Evolutionary conservation across 495 filamentous ascomycete genomes (phyloP).

Genomic region (Penicillium fimorum): DNA sequence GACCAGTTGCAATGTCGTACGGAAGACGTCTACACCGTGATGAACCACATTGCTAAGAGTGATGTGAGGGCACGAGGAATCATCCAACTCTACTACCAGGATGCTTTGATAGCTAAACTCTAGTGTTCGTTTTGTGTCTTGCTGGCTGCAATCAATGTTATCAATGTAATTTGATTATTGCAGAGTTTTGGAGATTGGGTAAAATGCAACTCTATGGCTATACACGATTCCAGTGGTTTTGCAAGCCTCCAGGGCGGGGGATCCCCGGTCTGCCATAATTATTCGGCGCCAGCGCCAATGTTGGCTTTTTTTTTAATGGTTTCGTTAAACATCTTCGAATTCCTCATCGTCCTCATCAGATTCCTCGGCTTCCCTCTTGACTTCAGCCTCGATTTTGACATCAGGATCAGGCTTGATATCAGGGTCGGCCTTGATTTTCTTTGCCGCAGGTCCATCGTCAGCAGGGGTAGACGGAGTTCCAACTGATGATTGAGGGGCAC

Average conservation of each 20-base stretch:
- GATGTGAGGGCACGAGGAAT: background rate
- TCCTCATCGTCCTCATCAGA: slow-evolving; percentile 56
- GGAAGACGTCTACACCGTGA: background rate
- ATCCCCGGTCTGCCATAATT: background rate
- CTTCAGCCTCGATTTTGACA: slow-evolving; percentile 22
- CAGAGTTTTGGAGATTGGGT: background rate
- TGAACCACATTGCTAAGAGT: background rate
- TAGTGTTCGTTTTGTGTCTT: background rate
- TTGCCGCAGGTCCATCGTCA: slow-evolving; percentile 42
- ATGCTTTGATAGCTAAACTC: background rate
- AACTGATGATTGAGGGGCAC: slow-evolving; percentile 41
- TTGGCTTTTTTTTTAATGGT: background rate
- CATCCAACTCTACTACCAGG: background rate
- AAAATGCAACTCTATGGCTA: background rate
- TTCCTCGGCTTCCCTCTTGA: slow-evolving; percentile 39
- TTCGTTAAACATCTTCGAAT: slow-evolving; percentile 48
- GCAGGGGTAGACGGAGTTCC: slow-evolving; percentile 42
- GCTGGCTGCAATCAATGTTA: background rate
- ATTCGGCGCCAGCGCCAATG: slow-evolving; percentile 21
- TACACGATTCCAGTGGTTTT: background rate
- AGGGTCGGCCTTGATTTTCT: slow-evolving; percentile 41
- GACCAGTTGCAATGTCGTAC: background rate
- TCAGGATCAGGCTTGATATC: slow-evolving; percentile 35
- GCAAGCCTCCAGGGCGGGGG: background rate
- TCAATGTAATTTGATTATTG: background rate